Evolutionary conservation across 768 basidiomycete genomes (phyloP).

Genomic region (Xerocomus brunneocitrinus): DNA sequence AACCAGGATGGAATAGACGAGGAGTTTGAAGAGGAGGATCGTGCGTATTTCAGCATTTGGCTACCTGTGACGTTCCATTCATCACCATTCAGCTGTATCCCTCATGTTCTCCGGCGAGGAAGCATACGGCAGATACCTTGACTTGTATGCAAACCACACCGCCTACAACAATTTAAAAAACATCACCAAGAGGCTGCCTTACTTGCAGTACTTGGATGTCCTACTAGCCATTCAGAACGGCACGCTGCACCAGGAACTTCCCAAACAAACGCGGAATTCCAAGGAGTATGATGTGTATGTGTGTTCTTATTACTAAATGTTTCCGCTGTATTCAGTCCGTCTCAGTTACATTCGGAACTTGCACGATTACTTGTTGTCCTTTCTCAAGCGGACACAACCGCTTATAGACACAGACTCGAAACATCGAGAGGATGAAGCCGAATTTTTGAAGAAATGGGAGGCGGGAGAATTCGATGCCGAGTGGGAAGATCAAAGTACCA

Average conservation of each 20-base stretch:
- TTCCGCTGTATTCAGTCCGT: conserved; percentile 8
- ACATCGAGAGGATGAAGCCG: conserved; percentile 56
- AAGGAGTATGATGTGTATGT: conserved; percentile 80
- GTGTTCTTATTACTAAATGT: not conserved
- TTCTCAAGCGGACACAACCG: conserved; percentile 80
- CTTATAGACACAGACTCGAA: conserved; percentile 70
- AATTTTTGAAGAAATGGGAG: conserved; percentile 82
- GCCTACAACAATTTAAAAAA: conserved; percentile 88
- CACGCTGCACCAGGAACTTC: conserved; percentile 61
- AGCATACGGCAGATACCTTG: conserved; percentile 89
- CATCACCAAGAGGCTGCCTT: conserved; percentile 77
- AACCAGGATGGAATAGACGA: conserved; percentile 65
- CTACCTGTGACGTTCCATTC: conserved; percentile 4
- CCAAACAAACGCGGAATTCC: conserved; percentile 59
- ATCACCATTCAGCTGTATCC: conserved; percentile 54
- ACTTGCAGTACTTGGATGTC: conserved; percentile 90
- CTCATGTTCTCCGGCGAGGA: conserved; percentile 96
- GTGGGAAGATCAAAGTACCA: conserved; percentile 60
- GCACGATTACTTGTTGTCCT: conserved; percentile 81
- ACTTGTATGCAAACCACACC: conserved; percentile 84
- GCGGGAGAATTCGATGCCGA: conserved; percentile 59
- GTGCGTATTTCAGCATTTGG: conserved; percentile 44
- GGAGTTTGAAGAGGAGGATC: conserved; percentile 77
- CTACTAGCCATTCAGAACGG: conserved; percentile 63
- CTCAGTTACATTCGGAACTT: conserved; percentile 78